A percentile compares a stretch with the other conserved stretches of the same genome.
These are phyloP conservation scores for Bondarzewia mesenterica DNA, from an alignment of 1,284 basidiomycete species.

Conservation along the genomic window DNA sequence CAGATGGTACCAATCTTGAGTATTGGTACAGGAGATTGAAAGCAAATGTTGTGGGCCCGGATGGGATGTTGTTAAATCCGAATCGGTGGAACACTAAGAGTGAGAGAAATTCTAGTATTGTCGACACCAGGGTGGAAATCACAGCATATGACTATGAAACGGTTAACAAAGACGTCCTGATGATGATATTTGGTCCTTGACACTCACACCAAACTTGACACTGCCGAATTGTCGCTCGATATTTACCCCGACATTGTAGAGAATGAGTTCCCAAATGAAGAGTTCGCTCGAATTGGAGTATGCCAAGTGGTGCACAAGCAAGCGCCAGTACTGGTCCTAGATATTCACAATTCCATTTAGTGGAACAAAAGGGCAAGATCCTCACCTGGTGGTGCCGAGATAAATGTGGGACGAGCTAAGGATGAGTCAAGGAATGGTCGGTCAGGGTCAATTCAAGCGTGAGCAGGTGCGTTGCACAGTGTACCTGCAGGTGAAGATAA, in stretches of 20 bases:
- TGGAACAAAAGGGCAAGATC: background rate
- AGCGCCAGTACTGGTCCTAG: slow-evolving; percentile 71
- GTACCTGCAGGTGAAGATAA: slow-evolving; percentile 76
- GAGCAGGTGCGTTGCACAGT: slow-evolving; percentile 20
- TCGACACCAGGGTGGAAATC: slow-evolving; percentile 55
- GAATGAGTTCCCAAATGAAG: slow-evolving; percentile 65
- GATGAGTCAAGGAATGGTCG: background rate
- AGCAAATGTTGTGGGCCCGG: slow-evolving; percentile 67
- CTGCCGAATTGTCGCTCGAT: slow-evolving; percentile 85
- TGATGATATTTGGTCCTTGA: background rate
- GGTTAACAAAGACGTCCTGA: background rate
- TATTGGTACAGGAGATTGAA: slow-evolving; percentile 79
- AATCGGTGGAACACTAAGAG: slow-evolving; percentile 56
- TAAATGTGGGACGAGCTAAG: slow-evolving; percentile 60
- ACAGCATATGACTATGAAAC: slow-evolving; percentile 6
- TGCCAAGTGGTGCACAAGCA: slow-evolving; percentile 67
- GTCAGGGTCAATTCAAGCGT: background rate
- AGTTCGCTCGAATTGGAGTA: slow-evolving; percentile 84
- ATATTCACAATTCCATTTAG: background rate
- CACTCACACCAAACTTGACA: slow-evolving; percentile 79
- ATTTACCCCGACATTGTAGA: slow-evolving; percentile 67
- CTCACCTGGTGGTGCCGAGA: slow-evolving; percentile 62
- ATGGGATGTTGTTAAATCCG: slow-evolving; percentile 65
- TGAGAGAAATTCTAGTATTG: slow-evolving; percentile 55
- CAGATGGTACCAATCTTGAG: slow-evolving; percentile 64